Evolutionary conservation across 805 yeast species (phyloP).

Genomic region (Hemisphaericaspora nanyangensis): DNA sequence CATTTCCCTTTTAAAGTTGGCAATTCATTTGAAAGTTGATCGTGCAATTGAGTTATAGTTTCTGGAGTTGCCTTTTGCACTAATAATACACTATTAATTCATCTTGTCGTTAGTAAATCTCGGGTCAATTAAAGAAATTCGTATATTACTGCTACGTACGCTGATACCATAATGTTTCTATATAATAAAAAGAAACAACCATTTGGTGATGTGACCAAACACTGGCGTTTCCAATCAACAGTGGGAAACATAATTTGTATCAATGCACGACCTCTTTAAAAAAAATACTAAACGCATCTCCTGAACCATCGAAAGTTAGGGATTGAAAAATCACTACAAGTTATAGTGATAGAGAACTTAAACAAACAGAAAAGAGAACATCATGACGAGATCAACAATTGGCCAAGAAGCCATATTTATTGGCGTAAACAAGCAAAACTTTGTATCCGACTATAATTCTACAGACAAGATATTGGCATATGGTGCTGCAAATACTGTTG

Average conservation of each 20-base stretch:
- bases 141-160: slow-evolving; percentile 30
- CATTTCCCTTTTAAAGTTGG: slow-evolving; percentile 62
- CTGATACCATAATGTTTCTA: slow-evolving; percentile 26
- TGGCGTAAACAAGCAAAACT: slow-evolving; percentile 70
- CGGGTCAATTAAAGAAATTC: too few relatives aligned
- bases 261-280: too few relatives aligned
- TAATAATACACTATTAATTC: slow-evolving; percentile 28
- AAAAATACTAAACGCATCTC: too few relatives aligned
- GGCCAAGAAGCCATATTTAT: slow-evolving; percentile 55
- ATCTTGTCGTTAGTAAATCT: neutral
- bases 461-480: slow-evolving; percentile 50
- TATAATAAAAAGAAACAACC: too few relatives aligned
- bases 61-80: slow-evolving; percentile 48
- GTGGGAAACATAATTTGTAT: too few relatives aligned
- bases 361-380: neutral
- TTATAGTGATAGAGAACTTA: neutral
- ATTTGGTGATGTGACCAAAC: too few relatives aligned
- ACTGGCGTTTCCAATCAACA: too few relatives aligned
- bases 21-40: slow-evolving; percentile 61
- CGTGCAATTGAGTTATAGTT: slow-evolving; percentile 66
- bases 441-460: slow-evolving; percentile 50
- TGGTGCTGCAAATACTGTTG: slow-evolving; percentile 65
- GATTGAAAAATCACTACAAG: neutral
- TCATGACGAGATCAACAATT: slow-evolving; percentile 1
- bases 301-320: too few relatives aligned